These are phyloP conservation scores for Mucor sp. DNA, from an alignment of 371 early-diverging fungal species.

Conservation along the genomic window DNA sequence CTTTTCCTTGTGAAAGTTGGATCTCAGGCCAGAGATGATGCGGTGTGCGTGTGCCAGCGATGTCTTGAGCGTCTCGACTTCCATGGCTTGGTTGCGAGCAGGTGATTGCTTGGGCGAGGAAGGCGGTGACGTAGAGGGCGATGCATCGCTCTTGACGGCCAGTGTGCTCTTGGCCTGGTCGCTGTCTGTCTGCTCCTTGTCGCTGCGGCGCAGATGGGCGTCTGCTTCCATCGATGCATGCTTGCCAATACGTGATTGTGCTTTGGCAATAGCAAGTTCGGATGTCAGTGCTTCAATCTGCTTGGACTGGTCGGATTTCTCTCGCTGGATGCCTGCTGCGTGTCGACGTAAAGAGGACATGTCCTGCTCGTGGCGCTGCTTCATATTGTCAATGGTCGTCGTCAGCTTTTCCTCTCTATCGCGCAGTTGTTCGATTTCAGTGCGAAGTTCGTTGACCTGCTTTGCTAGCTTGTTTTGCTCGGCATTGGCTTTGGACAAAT, in stretches of 20 bases:
- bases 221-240: constrained; percentile 21
- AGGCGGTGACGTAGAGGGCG: constrained; percentile 17
- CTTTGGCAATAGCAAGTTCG: constrained; percentile 55
- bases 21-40: constrained; percentile 48
- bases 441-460: constrained; percentile 51
- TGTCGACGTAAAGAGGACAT: constrained; percentile 63
- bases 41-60: constrained; percentile 52
- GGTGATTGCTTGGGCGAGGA: constrained; percentile 32
- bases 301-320: constrained; percentile 61
- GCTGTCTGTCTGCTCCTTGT: constrained; percentile 11
- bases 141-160: constrained; percentile 13
- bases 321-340: constrained; percentile 62
- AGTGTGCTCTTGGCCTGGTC: constrained; percentile 29
- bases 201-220: not conserved
- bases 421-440: constrained; percentile 67
- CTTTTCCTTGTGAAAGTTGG: constrained; percentile 49
- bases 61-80: constrained; percentile 49
- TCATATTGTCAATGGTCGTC: constrained; percentile 53
- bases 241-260: constrained; percentile 44
- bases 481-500: constrained; percentile 52
- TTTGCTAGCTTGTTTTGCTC: constrained; percentile 64
- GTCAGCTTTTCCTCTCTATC: constrained; percentile 66
- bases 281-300: constrained; percentile 64
- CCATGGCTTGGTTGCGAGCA: constrained; percentile 37
- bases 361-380: constrained; percentile 69